Percentiles rank a stretch among this genome's conserved stretches.
Conservation (phyloP, 441 rosid species). For the Corymbia calophylla region DNA sequence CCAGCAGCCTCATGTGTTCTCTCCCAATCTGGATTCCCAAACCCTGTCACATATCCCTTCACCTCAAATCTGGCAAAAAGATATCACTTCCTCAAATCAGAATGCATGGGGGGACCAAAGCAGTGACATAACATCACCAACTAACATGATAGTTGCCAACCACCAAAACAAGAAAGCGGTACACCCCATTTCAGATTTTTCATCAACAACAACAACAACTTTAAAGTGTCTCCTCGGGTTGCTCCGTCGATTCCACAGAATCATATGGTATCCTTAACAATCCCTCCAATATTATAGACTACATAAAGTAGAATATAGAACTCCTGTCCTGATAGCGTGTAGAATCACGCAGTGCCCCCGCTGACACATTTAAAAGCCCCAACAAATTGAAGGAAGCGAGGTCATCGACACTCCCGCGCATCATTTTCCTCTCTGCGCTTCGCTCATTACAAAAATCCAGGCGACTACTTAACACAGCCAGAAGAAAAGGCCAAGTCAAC, state of each 20-base stretch:
- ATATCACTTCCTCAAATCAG: background rate
- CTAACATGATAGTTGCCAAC: background rate
- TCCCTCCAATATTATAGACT: background rate
- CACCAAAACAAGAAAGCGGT: background rate
- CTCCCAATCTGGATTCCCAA: slow-evolving; percentile 83
- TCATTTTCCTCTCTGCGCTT: background rate
- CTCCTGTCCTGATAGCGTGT: background rate
- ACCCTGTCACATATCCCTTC: slow-evolving; percentile 69
- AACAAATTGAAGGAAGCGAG: background rate
- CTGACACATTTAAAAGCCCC: background rate
- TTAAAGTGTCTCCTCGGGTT: background rate
- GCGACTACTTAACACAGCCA: background rate
- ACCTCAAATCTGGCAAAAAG: slow-evolving; percentile 62
- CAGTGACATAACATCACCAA: background rate
- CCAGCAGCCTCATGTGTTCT: slow-evolving; percentile 68
- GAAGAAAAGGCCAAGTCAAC: background rate
- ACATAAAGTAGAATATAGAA: background rate
- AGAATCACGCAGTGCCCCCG: background rate
- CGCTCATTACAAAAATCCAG: background rate
- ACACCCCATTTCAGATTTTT: background rate
- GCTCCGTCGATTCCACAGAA: background rate
- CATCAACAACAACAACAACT: background rate
- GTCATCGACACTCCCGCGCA: background rate
- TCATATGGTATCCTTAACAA: background rate
- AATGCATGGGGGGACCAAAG: background rate